Conservation (phyloP, 163 green algal genomes). For the Trebouxiophyceae sp. region DNA sequence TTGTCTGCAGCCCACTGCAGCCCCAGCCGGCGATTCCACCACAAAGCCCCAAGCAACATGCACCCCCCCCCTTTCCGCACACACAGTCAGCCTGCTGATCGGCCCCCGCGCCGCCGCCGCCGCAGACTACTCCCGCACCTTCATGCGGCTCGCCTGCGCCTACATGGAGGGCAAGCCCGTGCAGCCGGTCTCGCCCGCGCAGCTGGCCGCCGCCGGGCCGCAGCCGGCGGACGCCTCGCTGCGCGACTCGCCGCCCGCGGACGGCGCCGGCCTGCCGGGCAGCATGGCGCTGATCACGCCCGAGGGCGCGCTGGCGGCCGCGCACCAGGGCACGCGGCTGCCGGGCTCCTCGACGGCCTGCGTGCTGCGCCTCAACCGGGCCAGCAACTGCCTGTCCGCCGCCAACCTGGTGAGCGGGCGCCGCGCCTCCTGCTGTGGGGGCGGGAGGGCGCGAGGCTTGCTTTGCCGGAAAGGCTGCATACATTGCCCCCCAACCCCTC, state of each 20-base stretch:
- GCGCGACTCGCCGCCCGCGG: neutral
- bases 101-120: neutral
- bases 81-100: neutral
- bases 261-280: neutral
- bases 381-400: slow-evolving; percentile 24
- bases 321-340: slow-evolving; percentile 49
- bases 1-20: too few relatives aligned
- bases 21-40: neutral
- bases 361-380: slow-evolving; percentile 49
- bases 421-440: too few relatives aligned
- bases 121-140: slow-evolving; percentile 56
- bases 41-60: neutral
- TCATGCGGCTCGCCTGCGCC: slow-evolving; percentile 55
- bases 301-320: slow-evolving; percentile 37
- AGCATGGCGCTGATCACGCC: neutral
- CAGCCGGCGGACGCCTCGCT: neutral
- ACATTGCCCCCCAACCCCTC: too few relatives aligned
- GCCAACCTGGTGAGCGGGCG: slow-evolving; percentile 46
- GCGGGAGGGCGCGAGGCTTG: too few relatives aligned
- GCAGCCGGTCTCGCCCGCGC: neutral
- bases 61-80: neutral
- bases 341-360: slow-evolving; percentile 56
- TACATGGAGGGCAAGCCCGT: slow-evolving; percentile 45
- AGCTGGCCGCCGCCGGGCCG: neutral
- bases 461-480: too few relatives aligned